These are phyloP conservation scores for Chloranthus sessilifolius DNA, from an alignment of 164 flowering plant genomes.

Conservation along the genomic window DNA sequence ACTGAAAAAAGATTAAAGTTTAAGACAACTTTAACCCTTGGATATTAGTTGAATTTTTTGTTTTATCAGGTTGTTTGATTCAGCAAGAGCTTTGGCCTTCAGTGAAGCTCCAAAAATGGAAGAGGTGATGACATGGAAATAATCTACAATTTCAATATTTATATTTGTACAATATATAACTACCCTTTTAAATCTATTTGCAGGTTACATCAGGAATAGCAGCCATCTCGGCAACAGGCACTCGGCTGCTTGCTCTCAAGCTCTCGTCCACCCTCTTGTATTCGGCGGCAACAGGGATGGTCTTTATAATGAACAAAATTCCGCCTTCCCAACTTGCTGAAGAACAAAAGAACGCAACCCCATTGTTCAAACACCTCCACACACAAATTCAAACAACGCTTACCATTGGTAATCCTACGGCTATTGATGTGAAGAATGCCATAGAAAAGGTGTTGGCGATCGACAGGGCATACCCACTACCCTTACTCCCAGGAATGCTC, in stretches of 20 bases:
- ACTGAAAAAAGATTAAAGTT: too few species aligned
- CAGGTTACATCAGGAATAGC: too few species aligned
- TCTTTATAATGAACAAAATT: constrained; percentile 48
- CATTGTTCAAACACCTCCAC: constrained; percentile 48
- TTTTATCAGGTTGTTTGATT: too few species aligned
- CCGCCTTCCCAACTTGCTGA: constrained; percentile 73
- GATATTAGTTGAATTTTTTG: too few species aligned
- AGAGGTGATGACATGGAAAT: too few species aligned
- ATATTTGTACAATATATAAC: too few species aligned
- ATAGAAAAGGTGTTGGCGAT: constrained; percentile 36
- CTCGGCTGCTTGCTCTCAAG: constrained; percentile 26
- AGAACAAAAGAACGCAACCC: constrained; percentile 52
- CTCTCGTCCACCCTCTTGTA: constrained; percentile 34
- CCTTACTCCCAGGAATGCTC: constrained; percentile 33
- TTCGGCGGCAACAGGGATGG: constrained; percentile 45
- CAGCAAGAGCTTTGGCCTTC: too few species aligned
- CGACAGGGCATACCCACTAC: constrained; percentile 43
- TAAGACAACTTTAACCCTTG: too few species aligned
- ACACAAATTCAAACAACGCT: constrained; percentile 30
- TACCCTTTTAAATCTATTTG: too few species aligned
- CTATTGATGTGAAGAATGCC: constrained; percentile 24
- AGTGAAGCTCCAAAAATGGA: too few species aligned
- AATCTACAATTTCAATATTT: too few species aligned
- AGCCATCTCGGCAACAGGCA: constrained; percentile 29
- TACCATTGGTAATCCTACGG: constrained; percentile 14